Conservation (phyloP, 768 basidiomycete species). For the Neoboletus brunneissimus region DNA sequence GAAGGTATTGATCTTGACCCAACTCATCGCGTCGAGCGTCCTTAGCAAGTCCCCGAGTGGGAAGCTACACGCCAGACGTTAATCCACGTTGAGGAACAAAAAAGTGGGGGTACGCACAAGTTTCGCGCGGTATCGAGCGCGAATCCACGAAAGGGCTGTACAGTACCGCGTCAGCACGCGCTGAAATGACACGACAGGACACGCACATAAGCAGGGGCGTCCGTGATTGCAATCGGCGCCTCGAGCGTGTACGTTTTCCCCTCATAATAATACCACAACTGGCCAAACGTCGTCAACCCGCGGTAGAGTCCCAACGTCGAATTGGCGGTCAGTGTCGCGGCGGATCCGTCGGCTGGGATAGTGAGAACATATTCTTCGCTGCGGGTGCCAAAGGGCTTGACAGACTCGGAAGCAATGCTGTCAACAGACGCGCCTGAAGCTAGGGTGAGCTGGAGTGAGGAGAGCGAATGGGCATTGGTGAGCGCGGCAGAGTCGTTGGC, state of each 20-base stretch:
- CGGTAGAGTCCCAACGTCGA: constrained; percentile 50
- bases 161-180: no score
- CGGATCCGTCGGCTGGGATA: constrained; percentile 36
- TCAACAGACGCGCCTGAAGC: constrained; percentile 8
- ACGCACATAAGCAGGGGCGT: no score
- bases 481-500: constrained; percentile 31
- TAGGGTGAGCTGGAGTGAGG: constrained; percentile 30
- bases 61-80: no score
- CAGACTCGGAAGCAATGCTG: constrained; percentile 38
- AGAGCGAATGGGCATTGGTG: constrained; percentile 23
- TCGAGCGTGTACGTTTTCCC: constrained; percentile 37
- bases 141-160: no score
- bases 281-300: constrained; percentile 55
- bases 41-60: no score
- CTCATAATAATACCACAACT: constrained; percentile 46
- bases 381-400: constrained; percentile 33
- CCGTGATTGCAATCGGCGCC: constrained; percentile 32
- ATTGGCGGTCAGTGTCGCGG: constrained; percentile 41
- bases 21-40: no score
- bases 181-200: no score
- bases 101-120: no score
- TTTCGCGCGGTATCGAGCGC: no score
- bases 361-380: constrained; percentile 45
- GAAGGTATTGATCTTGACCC: no score
- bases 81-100: no score